A percentile compares a stretch with the other conserved stretches of the same genome.
phyloP scores from a whole-genome alignment of 1,284 basidiomycete genomes.

The Wallemia mellicola region DNA sequence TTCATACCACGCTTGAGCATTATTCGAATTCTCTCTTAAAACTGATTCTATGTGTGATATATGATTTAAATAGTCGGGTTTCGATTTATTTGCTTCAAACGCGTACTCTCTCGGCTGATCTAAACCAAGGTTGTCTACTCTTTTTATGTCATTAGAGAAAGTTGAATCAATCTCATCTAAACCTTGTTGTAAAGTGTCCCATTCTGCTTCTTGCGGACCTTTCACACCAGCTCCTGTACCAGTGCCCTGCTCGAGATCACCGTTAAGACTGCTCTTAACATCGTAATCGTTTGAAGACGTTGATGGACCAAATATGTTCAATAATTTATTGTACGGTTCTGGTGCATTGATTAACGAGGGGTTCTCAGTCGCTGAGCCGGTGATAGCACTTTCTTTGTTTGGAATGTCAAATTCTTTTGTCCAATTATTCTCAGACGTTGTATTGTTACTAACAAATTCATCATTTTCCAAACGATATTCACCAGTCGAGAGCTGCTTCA shows the following conservation, averaged over 20 bases:
- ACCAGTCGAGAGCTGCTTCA: background rate
- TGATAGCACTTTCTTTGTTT: too few relatives aligned
- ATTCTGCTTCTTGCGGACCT: background rate
- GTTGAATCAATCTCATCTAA: background rate
- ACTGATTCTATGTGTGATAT: background rate
- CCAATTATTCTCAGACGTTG: too few relatives aligned
- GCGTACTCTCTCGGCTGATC: too few relatives aligned
- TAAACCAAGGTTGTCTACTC: too few relatives aligned
- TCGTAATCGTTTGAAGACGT: background rate
- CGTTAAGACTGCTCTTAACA: background rate
- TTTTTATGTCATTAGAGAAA: too few relatives aligned
- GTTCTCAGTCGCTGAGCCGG: background rate
- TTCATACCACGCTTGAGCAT: slow-evolving; percentile 40
- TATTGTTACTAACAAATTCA: background rate
- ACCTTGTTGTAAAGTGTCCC: background rate
- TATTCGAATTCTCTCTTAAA: background rate
- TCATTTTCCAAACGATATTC: background rate
- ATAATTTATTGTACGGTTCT: background rate
- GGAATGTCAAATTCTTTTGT: too few relatives aligned
- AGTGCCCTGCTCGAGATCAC: background rate
- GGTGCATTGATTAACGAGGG: background rate
- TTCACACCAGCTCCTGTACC: background rate
- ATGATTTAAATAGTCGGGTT: background rate
- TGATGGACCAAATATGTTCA: background rate
- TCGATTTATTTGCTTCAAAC: too few relatives aligned